Evolutionary conservation across 2,329 filamentous ascomycete species (phyloP).

Genomic region (Epicoccum nigrum): DNA sequence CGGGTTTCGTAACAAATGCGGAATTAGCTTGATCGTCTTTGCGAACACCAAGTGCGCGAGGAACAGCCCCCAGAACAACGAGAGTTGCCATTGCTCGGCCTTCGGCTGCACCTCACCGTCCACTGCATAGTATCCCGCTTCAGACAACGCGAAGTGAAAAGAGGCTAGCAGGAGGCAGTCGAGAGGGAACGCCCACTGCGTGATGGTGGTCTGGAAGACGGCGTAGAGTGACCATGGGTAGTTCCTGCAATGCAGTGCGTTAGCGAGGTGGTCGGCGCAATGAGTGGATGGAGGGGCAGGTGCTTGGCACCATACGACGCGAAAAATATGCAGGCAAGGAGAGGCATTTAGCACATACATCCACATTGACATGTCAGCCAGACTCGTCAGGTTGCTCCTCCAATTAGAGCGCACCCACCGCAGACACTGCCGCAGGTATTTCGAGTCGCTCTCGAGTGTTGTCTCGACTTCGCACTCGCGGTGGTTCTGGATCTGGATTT

Average conservation of each 20-base stretch:
- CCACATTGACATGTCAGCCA: slow-evolving; percentile 84
- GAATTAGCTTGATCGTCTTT: slow-evolving; percentile 89
- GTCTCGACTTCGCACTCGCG: slow-evolving; percentile 84
- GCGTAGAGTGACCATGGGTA: slow-evolving; percentile 95
- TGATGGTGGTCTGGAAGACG: slow-evolving; percentile 89
- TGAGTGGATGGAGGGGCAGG: slow-evolving; percentile 32
- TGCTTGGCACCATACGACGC: slow-evolving; percentile 37
- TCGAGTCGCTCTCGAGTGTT: slow-evolving; percentile 84
- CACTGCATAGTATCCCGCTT: slow-evolving; percentile 38
- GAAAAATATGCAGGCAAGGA: slow-evolving; percentile 31
- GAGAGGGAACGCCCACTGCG: slow-evolving; percentile 80
- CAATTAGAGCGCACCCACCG: slow-evolving; percentile 97
- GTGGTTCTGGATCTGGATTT: slow-evolving; percentile 95
- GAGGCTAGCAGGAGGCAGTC: slow-evolving; percentile 61
- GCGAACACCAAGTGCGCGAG: slow-evolving; percentile 68
- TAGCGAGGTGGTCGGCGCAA: slow-evolving; percentile 32
- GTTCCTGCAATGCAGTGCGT: slow-evolving; percentile 62
- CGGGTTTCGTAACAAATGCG: slow-evolving; percentile 84
- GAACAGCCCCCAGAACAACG: slow-evolving; percentile 42
- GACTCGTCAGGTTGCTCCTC: slow-evolving; percentile 93
- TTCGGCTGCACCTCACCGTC: slow-evolving; percentile 23
- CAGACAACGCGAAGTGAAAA: slow-evolving; percentile 40
- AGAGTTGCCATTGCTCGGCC: slow-evolving; percentile 30
- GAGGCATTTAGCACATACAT: slow-evolving; percentile 64
- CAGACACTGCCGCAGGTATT: slow-evolving; percentile 91